Conservation (phyloP, 345 rosid genomes). For the Citrus reticulata region DNA sequence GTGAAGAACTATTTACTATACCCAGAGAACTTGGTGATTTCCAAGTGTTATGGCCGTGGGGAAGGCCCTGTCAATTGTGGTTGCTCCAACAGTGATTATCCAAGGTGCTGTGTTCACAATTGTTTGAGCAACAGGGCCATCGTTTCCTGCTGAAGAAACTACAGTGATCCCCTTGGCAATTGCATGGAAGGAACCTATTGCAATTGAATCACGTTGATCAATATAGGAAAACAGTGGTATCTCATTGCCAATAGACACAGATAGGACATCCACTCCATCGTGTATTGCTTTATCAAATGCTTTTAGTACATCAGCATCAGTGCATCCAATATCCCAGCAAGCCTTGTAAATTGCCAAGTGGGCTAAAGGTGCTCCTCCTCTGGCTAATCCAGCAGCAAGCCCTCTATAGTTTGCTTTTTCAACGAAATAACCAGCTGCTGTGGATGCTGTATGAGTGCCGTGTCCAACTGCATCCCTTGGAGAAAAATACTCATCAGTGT, state of each 20-base stretch:
- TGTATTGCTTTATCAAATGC: constrained; percentile 61
- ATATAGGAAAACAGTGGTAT: constrained; percentile 28
- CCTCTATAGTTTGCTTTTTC: constrained; percentile 32
- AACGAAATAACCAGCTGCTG: constrained; percentile 55
- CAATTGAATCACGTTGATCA: constrained; percentile 26
- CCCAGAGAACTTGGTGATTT: constrained; percentile 32
- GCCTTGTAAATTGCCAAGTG: constrained; percentile 63
- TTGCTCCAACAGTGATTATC: constrained; percentile 39
- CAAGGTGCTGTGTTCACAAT: constrained; percentile 30
- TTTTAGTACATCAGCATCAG: constrained; percentile 49
- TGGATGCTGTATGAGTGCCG: constrained; percentile 67
- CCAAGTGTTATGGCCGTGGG: constrained; percentile 29
- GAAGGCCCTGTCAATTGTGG: constrained; percentile 26
- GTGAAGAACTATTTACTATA: constrained; percentile 6
- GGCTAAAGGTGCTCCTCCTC: constrained; percentile 65
- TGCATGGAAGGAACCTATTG: constrained; percentile 28
- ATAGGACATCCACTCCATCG: constrained; percentile 64
- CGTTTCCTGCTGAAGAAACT: constrained; percentile 33
- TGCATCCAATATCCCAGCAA: constrained; percentile 44
- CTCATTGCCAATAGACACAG: constrained; percentile 47
- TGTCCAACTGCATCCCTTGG: constrained; percentile 51
- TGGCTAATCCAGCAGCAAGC: constrained; percentile 46
- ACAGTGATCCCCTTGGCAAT: constrained; percentile 30
- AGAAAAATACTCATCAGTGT: constrained; percentile 31
- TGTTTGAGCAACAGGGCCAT: constrained; percentile 21